These are phyloP conservation scores for Cunninghamia lanceolata DNA, from an alignment of 75 land plant species.

Conservation along the genomic window DNA sequence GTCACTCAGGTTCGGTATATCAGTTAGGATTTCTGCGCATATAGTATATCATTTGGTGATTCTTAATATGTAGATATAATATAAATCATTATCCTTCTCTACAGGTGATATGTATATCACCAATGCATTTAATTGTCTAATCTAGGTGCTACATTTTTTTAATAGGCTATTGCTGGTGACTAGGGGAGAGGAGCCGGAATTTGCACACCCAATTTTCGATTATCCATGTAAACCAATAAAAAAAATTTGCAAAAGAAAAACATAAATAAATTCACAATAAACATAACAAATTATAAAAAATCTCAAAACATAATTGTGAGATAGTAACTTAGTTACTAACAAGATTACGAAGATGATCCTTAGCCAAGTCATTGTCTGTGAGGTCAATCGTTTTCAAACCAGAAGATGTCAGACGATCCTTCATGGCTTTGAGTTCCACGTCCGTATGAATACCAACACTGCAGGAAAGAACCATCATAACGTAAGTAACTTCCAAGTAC, in stretches of 20 bases:
- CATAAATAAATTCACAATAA: too few relatives aligned
- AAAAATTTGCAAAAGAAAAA: too few relatives aligned
- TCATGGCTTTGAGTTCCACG: constrained; percentile 56
- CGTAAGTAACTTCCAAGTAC: background rate
- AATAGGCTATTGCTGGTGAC: background rate
- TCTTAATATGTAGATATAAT: background rate
- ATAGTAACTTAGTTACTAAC: constrained; percentile 27
- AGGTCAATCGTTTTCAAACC: constrained; percentile 52
- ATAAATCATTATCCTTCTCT: background rate
- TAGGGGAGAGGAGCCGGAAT: too few relatives aligned
- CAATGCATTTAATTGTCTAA: background rate
- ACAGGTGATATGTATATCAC: background rate
- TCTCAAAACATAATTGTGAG: background rate
- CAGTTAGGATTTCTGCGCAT: background rate
- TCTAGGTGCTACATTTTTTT: background rate
- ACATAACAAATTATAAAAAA: background rate
- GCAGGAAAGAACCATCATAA: constrained; percentile 13
- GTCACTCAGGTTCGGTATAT: background rate
- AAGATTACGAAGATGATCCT: constrained; percentile 84
- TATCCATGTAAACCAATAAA: too few relatives aligned
- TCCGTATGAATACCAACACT: constrained; percentile 82
- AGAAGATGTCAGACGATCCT: constrained; percentile 53
- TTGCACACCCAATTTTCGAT: too few relatives aligned
- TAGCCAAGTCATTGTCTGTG: constrained; percentile 80
- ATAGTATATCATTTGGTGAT: background rate